Evolutionary conservation across 805 yeast species (phyloP).

Genomic region (Yamadazyma olivae): DNA sequence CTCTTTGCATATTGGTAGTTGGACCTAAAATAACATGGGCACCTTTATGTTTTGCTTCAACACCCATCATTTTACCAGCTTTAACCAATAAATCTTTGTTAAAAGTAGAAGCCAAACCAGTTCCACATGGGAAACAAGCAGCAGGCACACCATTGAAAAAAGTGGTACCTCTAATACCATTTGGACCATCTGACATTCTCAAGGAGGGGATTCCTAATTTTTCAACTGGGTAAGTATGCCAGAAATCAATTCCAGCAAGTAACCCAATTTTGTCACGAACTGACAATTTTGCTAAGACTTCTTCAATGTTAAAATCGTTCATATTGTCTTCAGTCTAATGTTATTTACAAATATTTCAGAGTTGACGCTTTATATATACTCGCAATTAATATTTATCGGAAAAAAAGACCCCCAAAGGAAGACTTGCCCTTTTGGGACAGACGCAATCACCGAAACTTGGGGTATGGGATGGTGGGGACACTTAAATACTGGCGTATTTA

Average conservation of each 20-base stretch:
- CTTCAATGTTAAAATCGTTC: constrained; percentile 23
- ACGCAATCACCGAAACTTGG: too few species aligned
- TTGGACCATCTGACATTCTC: constrained; percentile 57
- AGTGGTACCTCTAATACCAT: constrained; percentile 60
- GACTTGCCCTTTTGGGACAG: constrained; percentile 4
- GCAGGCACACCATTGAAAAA: constrained; percentile 52
- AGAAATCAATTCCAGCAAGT: constrained; percentile 41
- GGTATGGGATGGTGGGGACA: too few species aligned
- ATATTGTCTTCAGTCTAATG: constrained; percentile 3
- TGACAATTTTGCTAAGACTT: constrained; percentile 20
- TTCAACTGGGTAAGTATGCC: constrained; percentile 46
- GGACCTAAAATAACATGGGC: constrained; percentile 41
- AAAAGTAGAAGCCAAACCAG: constrained; percentile 57
- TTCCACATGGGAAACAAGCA: constrained; percentile 61
- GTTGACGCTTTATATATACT: too few species aligned
- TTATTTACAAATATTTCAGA: not conserved
- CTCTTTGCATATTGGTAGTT: constrained; percentile 50
- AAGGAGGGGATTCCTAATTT: constrained; percentile 45
- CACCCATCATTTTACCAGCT: constrained; percentile 53
- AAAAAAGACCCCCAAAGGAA: constrained; percentile 4
- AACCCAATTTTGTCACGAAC: constrained; percentile 31
- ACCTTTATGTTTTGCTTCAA: constrained; percentile 52
- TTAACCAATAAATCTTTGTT: constrained; percentile 44
- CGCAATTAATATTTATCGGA: constrained; percentile 3
- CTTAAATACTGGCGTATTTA: too few species aligned